Evolutionary conservation across 2,329 filamentous ascomycete genomes (phyloP), one percentile per base, ranked within the genome.

Genomic region (Dichotomopilus funicola): DNA sequence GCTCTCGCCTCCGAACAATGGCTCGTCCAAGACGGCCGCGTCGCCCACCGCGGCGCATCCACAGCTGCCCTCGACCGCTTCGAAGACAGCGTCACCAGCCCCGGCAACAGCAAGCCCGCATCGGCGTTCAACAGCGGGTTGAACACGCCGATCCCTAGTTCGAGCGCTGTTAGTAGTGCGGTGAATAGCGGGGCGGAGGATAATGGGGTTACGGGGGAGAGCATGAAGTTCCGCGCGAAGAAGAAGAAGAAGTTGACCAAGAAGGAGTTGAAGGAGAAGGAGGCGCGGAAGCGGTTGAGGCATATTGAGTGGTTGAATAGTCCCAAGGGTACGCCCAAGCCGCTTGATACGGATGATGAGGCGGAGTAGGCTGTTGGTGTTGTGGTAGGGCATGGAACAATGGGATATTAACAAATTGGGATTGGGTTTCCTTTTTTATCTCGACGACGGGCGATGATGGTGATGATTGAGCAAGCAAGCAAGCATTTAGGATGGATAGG

Each of bases 231-330:
- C 85, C 83, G 80, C 72, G 79, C 88, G 8, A 84, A 80, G 73
- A 94, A 91, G 81, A 96, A 96, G 90, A 95, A 92, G 85, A 99
- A 99, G 89, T 83, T 94, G 83, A 99, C 94, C 55, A 89, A 95
- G 78, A 91, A 91, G 74, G 91, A 99, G 73, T 65, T 91, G 70
- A 99, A 99, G 82, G 94, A 99, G 72, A 81, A 88, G 19, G 92
- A 97, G 74, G 87, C 88, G 44, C 81, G 95, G 61, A 83, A 92
- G 63, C 81, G 94, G 64, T 77, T 97, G 72, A 84, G 94, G 66
- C 91, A 99, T 73, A 87, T 88, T 64, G 81, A 87, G 70, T 88
- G 87, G 88, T 77, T 95, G 65, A 92, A 90, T 73, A 89, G 82
- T 66, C 88, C 88, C 62, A 91, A 91, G 81, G 89, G 89, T 5